Base-by-base conservation (phyloP, 2,329 filamentous ascomycete genomes). In the Botrytis medusae region DNA sequence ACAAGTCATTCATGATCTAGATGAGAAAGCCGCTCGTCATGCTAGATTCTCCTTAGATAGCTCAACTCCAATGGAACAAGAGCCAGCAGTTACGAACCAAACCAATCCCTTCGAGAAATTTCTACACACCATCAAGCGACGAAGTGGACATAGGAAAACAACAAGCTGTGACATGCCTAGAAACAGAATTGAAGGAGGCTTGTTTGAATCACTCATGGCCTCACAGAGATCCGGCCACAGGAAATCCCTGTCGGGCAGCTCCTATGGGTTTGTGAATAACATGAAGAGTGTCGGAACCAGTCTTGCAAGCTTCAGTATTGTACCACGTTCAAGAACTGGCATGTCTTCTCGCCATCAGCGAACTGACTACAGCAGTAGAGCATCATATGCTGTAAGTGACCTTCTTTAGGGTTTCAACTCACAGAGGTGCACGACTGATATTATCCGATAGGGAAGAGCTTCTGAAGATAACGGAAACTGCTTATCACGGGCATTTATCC, bases 201-300 rank as follows among this genome's bases (percentile, higher is more conserved):
- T 76, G 14, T 75, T 77, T 25, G 75, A 78, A 37, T 74, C 81
- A 80, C 51, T 84, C 85, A 74, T 82, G 80, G 72, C 82, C 83
- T 78, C 78, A 44, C 77, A 80, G 54, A 60, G 77, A 68, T 64
- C 78, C 82, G 60, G 82, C 77, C 86, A 87, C 77, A 85, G 87
- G 74, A 87, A 89, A 72, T 89, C 88, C 12, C 92, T 91, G 2
- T 93, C 93, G 20, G 87, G 87, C 1, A 93, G 92, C 10, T 97
- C 94, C 0, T 90, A 93, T 74, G 92, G 88, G 2, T 94, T 95
- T 79, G 89, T 98, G 57, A 89, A 91, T n/a, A 91, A 89, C 25
- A 87, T 97, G 77, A 94, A 92, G 80, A 96, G 93, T 75, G 92
- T 93, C 70, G 95, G 92, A 74, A 86, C 93, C 74, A 97, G 94